Base-by-base conservation (phyloP, 768 basidiomycete species). In the Tulasnella sp. region DNA sequence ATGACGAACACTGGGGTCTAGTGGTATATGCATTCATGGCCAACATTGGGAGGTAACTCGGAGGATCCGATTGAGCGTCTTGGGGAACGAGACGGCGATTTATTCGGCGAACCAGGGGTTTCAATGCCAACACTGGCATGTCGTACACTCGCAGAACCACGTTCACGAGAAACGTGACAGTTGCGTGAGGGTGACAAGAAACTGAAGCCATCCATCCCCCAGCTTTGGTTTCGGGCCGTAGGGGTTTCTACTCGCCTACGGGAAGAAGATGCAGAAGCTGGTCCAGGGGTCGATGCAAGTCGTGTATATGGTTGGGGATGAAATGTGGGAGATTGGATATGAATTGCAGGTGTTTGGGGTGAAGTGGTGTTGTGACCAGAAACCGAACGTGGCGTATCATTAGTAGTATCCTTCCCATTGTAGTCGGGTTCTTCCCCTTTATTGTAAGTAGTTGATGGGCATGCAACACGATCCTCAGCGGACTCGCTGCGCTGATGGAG, bases 41-140 rank as follows among this genome's bases (percentile, higher is more conserved):
- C 51, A 23, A 27, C 40, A 42, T 37, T 50, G 19, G 58, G 29
- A 45, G 40, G 41, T 11, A 49, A 4, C 19, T 27, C 19, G 40
- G 51, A 21, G 42, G 51, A 34, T 43, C 42, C 35, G 51, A 54
- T 43, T 27, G 25, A 2, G 35, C 40, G 52, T 17, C 58, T 55
- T 15, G 3, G 32, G 15, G 52, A 27, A 21, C 34, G 57, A 3
- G 51, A 46, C 23, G 19, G 42, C n/a, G 8, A n/a, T 1, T 34
- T 11, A 8, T 23, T 25, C n/a, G 17, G 55, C 2, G 55, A 29
- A 21, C 43, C 36, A 4, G 45, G 39, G 25, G 35, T 36, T 8
- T 31, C 34, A 32, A 48, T 14, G 34, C 37, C 37, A 25, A 35
- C 35, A 11, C 23, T 41, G 5, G 51, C 14, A 19, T 29, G 19